Conservation (phyloP, 2,329 filamentous ascomycete species). For the Verticillium zaregamsianum region DNA sequence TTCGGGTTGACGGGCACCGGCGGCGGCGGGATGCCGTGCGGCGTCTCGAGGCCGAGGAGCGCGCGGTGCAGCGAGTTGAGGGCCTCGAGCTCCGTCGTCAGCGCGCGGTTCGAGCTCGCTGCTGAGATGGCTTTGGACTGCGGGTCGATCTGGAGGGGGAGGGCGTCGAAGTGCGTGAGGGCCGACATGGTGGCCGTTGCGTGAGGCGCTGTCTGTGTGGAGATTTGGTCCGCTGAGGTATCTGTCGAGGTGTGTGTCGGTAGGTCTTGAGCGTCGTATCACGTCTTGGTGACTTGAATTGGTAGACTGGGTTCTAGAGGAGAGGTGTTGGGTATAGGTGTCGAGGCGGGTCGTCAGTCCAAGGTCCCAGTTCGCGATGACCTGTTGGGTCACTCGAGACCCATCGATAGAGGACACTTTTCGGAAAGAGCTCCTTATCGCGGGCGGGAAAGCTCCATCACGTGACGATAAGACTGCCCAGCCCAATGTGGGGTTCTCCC, state of each 20-base stretch:
- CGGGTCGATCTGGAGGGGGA: conserved; percentile 80
- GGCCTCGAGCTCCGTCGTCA: conserved; percentile 62
- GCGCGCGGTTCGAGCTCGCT: conserved; percentile 40
- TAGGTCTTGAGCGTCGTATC: too few relatives aligned
- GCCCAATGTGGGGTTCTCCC: neutral
- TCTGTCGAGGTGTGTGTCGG: too few relatives aligned
- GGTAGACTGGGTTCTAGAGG: neutral
- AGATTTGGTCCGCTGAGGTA: neutral
- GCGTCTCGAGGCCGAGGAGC: conserved; percentile 61
- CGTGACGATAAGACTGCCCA: neutral
- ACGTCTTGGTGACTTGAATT: too few relatives aligned
- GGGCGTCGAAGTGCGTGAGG: conserved; percentile 71
- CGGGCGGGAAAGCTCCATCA: neutral
- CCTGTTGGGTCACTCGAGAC: neutral
- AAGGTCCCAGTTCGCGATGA: neutral
- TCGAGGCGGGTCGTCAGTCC: neutral
- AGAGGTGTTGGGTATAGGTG: neutral
- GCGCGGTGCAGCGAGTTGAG: conserved; percentile 77
- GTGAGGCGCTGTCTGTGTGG: neutral
- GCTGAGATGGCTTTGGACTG: conserved; percentile 68
- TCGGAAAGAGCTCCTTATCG: neutral
- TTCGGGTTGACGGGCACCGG: conserved; percentile 92
- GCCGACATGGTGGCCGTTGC: conserved; percentile 43
- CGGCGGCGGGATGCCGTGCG: conserved; percentile 70
- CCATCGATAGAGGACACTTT: neutral